Base-by-base conservation (phyloP, 805 yeast genomes). In the Brettanomyces custersianus region DNA sequence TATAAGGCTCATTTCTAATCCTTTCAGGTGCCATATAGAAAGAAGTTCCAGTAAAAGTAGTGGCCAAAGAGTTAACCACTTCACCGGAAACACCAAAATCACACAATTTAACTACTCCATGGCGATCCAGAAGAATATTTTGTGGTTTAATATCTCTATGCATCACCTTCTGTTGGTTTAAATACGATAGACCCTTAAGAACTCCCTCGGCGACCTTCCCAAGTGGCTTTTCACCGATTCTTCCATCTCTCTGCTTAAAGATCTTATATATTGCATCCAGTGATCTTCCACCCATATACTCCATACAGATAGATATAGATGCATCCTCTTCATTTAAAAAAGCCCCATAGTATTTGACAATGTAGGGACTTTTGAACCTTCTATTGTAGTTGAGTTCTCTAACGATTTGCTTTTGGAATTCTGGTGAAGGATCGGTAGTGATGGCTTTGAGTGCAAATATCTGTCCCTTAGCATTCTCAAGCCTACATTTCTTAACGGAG, bases 1-100 rank as follows among this genome's bases (percentile, higher is more conserved):
- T 81, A 53, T 92, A 92, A 1, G 96, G 92, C 52, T 86, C 90
- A 20, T 96, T 96, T 63, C 84, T 84, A 35, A 92, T 90, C 48
- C 98, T 70, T 58, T 92, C 98, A 0, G 98, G 98, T 0, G 98
- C 97, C 98, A 92, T 92, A 58, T 92, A 92, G 55, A 85, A 90
- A 9, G 95, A 88, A 0, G 98, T 92, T 2, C 98, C 98, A 0
- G 96, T 92, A 53, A 88, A 92, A 0, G 98, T 92, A 1, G 95
- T 85, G 1, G 97, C 97, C 32, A 92, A 65, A 0, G 96, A 86
- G 57, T 92, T 82, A 22, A 90, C 95, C 15, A 92, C 95, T 52
- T 86, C 96, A 9, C 98, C 98, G 52, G 94, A 80, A 20, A 92
- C 98, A 16, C 98, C 98, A 63, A 92, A 92, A 61, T 92, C 98